phyloP scores from a whole-genome alignment of 1,139 yeast genomes.

The Eremothecium sinecaudum region DNA sequence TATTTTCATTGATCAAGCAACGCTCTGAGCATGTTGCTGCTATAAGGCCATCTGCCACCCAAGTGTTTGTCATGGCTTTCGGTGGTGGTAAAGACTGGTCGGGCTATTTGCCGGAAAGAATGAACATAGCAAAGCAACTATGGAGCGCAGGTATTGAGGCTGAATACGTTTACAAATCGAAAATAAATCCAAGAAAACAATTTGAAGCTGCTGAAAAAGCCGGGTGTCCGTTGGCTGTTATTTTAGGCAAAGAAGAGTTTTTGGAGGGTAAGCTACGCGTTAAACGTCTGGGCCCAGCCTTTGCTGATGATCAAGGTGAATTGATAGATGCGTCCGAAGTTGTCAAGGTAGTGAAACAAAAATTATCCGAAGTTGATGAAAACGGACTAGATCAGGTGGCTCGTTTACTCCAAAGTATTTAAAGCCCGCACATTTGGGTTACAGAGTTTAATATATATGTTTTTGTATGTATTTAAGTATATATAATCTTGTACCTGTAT shows the following conservation, averaged over 20 bases:
- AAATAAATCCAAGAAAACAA: slow-evolving; percentile 91
- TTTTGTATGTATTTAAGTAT: neutral
- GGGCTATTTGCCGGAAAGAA: slow-evolving; percentile 85
- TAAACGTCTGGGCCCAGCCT: slow-evolving; percentile 81
- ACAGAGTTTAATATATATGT: too few relatives aligned
- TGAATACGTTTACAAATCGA: slow-evolving; percentile 82
- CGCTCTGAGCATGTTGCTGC: slow-evolving; percentile 49
- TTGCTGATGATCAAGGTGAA: slow-evolving; percentile 81
- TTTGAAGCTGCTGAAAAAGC: slow-evolving; percentile 95
- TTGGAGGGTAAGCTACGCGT: slow-evolving; percentile 69
- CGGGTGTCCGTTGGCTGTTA: slow-evolving; percentile 85
- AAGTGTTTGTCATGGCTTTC: slow-evolving; percentile 92
- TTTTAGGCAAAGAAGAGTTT: slow-evolving; percentile 89
- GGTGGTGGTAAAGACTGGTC: slow-evolving; percentile 97
- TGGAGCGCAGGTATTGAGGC: slow-evolving; percentile 88
- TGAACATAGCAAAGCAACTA: slow-evolving; percentile 67
- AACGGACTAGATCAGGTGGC: slow-evolving; percentile 47
- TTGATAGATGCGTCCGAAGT: slow-evolving; percentile 54
- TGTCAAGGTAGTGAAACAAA: slow-evolving; percentile 45
- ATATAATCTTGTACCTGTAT: neutral
- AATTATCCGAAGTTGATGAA: slow-evolving; percentile 36
- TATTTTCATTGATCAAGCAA: slow-evolving; percentile 80
- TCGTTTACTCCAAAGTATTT: slow-evolving; percentile 49
- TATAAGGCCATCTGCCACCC: slow-evolving; percentile 76
- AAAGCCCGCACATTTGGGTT: too few relatives aligned